A percentile compares a stretch with the other conserved stretches of the same genome.
These are phyloP conservation scores for Puccinellia tenuiflora DNA, from an alignment of 176 grass and related monocot genomes.

Conservation along the genomic window DNA sequence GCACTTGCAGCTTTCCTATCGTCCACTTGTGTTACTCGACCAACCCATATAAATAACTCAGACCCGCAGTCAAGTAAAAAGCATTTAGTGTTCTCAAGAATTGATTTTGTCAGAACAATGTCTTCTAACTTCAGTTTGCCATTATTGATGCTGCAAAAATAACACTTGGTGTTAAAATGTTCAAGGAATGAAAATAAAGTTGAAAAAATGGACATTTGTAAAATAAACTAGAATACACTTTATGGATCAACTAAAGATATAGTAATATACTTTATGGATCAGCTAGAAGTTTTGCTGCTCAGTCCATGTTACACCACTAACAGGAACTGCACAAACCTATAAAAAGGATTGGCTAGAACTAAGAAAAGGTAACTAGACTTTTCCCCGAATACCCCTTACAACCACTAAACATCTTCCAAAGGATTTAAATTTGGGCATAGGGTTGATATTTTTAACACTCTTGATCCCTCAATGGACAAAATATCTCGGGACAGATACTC, in stretches of 20 bases:
- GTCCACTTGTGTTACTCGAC: constrained; percentile 87
- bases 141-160: constrained; percentile 66
- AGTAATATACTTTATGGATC: neutral
- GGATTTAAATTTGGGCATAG: neutral
- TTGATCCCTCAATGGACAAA: neutral
- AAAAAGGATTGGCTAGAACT: neutral
- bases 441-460: neutral
- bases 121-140: constrained; percentile 85
- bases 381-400: neutral
- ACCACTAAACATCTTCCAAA: neutral
- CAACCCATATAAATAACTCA: constrained; percentile 96
- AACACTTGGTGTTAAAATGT: constrained; percentile 9
- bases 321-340: neutral
- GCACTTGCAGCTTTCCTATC: constrained; percentile 88
- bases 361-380: neutral
- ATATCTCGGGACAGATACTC: neutral
- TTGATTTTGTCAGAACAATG: constrained; percentile 55
- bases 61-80: constrained; percentile 91
- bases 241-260: constrained; percentile 6
- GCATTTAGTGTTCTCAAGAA: constrained; percentile 88
- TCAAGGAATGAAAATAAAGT: neutral
- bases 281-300: constrained; percentile 2
- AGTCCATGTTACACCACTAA: neutral
- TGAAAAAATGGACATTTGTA: neutral
- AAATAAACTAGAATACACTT: neutral